phyloP scores from a whole-genome alignment of 345 rosid genomes.

The Melaleuca alternifolia region DNA sequence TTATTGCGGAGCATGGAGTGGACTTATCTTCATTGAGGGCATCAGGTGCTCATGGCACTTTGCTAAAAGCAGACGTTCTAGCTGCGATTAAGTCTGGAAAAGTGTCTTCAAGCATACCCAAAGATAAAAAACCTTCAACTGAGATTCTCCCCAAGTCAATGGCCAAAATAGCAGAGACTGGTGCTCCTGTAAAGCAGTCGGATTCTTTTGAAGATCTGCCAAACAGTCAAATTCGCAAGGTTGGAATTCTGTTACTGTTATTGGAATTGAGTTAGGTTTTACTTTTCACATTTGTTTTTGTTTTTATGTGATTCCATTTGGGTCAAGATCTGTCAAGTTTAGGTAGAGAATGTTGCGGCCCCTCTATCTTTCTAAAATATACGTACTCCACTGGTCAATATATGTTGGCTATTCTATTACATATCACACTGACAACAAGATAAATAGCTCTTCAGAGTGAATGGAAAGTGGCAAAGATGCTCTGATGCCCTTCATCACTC shows the following conservation, averaged over 20 bases:
- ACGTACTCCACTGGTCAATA: neutral
- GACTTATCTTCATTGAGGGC: constrained; percentile 72
- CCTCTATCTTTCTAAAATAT: neutral
- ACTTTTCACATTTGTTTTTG: neutral
- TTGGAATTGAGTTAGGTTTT: neutral
- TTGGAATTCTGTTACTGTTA: constrained; percentile 11
- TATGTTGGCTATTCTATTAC: neutral
- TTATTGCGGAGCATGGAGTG: constrained; percentile 68
- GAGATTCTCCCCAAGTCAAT: constrained; percentile 26
- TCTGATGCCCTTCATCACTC: neutral
- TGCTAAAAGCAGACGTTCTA: constrained; percentile 78
- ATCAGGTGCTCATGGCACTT: constrained; percentile 74
- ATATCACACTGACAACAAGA: neutral
- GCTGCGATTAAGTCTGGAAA: constrained; percentile 77
- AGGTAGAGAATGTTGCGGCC: neutral
- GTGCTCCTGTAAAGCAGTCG: constrained; percentile 29
- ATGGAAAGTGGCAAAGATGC: neutral
- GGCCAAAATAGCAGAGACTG: constrained; percentile 18
- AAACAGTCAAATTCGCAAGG: constrained; percentile 98
- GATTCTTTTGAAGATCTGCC: constrained; percentile 76
- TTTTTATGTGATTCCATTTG: neutral
- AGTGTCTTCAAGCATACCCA: constrained; percentile 31
- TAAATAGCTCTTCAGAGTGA: neutral
- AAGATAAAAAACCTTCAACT: constrained; percentile 29
- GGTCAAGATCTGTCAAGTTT: neutral